These are phyloP conservation scores for Lasiosphaeria ovina DNA, from an alignment of 495 filamentous ascomycete species.

Conservation along the genomic window DNA sequence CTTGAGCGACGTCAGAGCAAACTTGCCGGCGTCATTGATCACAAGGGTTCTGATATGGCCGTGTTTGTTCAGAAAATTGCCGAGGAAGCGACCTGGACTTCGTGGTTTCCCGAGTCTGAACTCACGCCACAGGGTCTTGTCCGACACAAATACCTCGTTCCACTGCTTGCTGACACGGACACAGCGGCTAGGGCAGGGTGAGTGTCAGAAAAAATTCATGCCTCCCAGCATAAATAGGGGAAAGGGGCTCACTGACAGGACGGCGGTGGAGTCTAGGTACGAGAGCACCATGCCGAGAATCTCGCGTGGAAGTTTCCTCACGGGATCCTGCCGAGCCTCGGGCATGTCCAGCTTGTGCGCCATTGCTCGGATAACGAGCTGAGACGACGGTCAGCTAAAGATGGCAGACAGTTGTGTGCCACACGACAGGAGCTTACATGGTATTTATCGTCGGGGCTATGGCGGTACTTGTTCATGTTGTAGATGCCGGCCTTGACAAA, in stretches of 20 bases:
- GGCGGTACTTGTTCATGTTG: constrained; percentile 12
- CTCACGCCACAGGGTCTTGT: constrained; percentile 22
- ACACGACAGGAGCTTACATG: constrained; percentile 13
- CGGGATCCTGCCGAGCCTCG: constrained; percentile 21
- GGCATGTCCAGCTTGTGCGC: constrained; percentile 17
- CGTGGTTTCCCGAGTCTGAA: constrained; percentile 15
- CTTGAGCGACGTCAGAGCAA: constrained; percentile 13
- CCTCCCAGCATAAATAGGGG: not conserved
- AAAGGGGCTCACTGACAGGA: constrained; percentile 19
- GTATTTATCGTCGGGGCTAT: constrained; percentile 12
- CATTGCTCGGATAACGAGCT: constrained; percentile 26
- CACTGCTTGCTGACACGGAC: constrained; percentile 26
- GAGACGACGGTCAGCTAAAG: not conserved
- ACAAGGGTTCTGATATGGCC: constrained; percentile 13
- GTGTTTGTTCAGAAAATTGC: constrained; percentile 19
- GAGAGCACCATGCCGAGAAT: constrained; percentile 23
- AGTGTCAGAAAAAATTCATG: too few species aligned
- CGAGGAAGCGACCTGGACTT: constrained; percentile 15
- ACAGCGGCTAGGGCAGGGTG: constrained; percentile 12
- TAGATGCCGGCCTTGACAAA: constrained; percentile 22
- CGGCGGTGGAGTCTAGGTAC: constrained; percentile 12
- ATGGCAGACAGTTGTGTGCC: not conserved
- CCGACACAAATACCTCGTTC: constrained; percentile 11
- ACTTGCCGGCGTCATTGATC: constrained; percentile 15
- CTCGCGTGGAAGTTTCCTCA: constrained; percentile 25